Evolutionary conservation across 2,329 filamentous ascomycete species (phyloP).

Genomic region (Trichoderma sp.): DNA sequence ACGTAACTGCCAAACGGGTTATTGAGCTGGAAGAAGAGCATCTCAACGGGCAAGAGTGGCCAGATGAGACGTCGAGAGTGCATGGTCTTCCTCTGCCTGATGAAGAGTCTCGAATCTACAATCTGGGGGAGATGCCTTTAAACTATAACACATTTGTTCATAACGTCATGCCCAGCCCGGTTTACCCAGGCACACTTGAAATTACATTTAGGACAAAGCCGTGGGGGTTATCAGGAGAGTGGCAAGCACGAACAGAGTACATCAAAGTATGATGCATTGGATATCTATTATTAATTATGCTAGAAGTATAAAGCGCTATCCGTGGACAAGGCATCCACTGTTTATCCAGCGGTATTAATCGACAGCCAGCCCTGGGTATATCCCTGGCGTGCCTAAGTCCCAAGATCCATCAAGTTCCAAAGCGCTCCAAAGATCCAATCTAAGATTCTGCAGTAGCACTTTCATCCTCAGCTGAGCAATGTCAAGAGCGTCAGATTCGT

Average conservation of each 20-base stretch:
- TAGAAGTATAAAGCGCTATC: neutral
- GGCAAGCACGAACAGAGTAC: neutral
- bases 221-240: neutral
- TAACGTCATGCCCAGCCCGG: neutral
- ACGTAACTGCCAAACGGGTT: neutral
- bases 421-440: too few species aligned
- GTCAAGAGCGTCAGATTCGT: too few species aligned
- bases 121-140: neutral
- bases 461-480: too few species aligned
- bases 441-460: too few species aligned
- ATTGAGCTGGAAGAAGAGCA: neutral
- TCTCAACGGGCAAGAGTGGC: neutral
- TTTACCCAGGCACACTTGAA: neutral
- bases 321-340: too few species aligned
- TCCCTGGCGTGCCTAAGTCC: too few species aligned
- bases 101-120: neutral
- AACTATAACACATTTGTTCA: neutral
- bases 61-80: neutral
- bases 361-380: too few species aligned
- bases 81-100: neutral
- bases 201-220: neutral
- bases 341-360: too few species aligned
- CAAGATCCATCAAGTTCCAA: too few species aligned
- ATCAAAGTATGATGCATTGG: neutral
- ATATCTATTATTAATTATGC: neutral